Evolutionary conservation across 352 stramenopile genomes (phyloP), one percentile per base, ranked within the genome.

Genomic region (Phytophthora ramorum): DNA sequence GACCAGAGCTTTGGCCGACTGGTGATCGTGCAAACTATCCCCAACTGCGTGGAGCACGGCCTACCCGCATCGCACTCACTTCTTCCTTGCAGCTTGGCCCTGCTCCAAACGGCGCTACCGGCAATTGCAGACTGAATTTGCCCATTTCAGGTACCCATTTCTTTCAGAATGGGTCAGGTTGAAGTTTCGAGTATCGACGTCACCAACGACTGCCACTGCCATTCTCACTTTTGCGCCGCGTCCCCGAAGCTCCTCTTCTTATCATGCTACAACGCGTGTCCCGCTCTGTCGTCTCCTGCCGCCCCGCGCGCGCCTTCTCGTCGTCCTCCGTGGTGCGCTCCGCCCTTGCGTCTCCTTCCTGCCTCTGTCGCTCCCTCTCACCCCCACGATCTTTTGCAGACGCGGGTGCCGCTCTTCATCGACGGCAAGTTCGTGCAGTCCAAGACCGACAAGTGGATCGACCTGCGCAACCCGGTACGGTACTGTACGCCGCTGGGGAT

Each of bases 361-460:
- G 7, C 12, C 32, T 12, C 28, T 16, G 12, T 34, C 17, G 17
- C 8, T 8, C 44, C 17, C 34, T 54, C 4, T 28, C n/a, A 19
- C 8, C 10, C 12, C 4, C 8, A 16, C 20, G 30, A 53, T 55
- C 19, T 53, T 20, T 8, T 58, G 22, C 44, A 91, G 81, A 76
- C 87, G 47, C 83, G 82, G 14, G 85, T 94, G 43, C 87, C 85
- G 64, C 81, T 93, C 53, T 97, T 98, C 58, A 98, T 98, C 73
- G 91, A 97, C 63, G 93, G 93, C 67, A 83, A 97, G 69, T 98
- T 97, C 58, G 88, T 97, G 40, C 76, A 96, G 50, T 98, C 92
- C 53, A 96, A 93, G 66, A 93, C 89, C 1, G 72, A 83, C 69
- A 93, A 98, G 69, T 97, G 85, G 89, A 97, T 98, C 55, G 89